phyloP scores from a whole-genome alignment of 2,329 filamentous ascomycete genomes.

The Botrytis paeoniae region DNA sequence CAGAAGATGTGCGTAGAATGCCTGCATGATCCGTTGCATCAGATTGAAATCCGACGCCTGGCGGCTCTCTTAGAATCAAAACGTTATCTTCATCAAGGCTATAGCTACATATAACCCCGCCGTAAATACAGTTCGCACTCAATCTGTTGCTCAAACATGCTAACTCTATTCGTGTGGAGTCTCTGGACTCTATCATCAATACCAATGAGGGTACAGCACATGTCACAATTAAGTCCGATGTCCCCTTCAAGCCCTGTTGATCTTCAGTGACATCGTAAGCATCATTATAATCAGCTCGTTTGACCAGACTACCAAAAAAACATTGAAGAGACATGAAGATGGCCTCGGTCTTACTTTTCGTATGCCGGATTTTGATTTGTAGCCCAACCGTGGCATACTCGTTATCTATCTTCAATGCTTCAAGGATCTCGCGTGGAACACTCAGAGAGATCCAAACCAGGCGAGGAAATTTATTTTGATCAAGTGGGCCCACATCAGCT shows the following conservation, averaged over 20 bases:
- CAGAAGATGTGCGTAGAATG: not conserved
- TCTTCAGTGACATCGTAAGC: not conserved
- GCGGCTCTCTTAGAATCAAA: not conserved
- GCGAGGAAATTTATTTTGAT: slow-evolving; percentile 12
- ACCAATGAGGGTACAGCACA: slow-evolving; percentile 2
- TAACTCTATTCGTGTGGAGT: not conserved
- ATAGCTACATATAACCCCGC: not conserved
- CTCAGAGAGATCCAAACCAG: slow-evolving; percentile 19
- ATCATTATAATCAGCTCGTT: not conserved
- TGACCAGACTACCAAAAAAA: slow-evolving; percentile 2
- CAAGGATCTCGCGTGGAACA: slow-evolving; percentile 12
- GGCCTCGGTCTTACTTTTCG: not conserved
- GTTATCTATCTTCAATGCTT: not conserved
- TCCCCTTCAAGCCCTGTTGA: not conserved
- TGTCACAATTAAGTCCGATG: not conserved
- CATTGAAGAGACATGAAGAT: slow-evolving; percentile 2
- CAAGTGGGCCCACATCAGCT: not conserved
- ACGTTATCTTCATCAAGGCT: not conserved
- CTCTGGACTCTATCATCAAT: not conserved
- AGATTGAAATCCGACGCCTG: not conserved
- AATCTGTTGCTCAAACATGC: not conserved
- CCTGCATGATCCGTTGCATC: accelerated
- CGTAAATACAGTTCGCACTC: not conserved
- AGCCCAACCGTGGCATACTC: not conserved
- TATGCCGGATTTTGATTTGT: not conserved